Evolutionary conservation across 2,329 filamentous ascomycete genomes (phyloP).

Genomic region (Diaporthe vexans): DNA sequence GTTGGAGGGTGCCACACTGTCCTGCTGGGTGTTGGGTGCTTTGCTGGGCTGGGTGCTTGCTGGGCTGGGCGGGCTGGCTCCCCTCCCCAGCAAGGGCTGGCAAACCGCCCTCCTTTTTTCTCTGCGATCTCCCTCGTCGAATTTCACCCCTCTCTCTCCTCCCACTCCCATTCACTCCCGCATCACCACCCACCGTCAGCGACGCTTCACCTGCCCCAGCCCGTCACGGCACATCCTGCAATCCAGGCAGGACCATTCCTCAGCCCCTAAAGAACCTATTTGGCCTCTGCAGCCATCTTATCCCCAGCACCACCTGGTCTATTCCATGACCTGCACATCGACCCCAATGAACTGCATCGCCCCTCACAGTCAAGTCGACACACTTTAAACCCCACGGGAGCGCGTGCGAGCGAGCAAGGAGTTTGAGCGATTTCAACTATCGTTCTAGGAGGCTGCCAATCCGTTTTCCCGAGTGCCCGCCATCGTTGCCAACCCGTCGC

Average conservation of each 20-base stretch:
- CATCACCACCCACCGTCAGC: slow-evolving; percentile 39
- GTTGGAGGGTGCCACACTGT: slow-evolving; percentile 34
- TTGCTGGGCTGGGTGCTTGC: neutral
- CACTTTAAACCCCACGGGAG: slow-evolving; percentile 80
- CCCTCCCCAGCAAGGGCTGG: slow-evolving; percentile 44
- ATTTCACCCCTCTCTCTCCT: slow-evolving; percentile 48
- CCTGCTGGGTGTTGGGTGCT: slow-evolving; percentile 25
- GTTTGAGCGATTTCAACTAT: slow-evolving; percentile 71
- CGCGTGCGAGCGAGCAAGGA: slow-evolving; percentile 69
- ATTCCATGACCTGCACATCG: slow-evolving; percentile 69
- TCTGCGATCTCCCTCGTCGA: slow-evolving; percentile 48
- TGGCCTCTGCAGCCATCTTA: slow-evolving; percentile 52
- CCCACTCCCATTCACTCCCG: slow-evolving; percentile 47
- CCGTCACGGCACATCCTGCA: slow-evolving; percentile 39
- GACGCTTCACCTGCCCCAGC: slow-evolving; percentile 42
- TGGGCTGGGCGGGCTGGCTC: slow-evolving; percentile 37
- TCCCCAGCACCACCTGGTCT: slow-evolving; percentile 54
- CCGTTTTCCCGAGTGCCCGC: slow-evolving; percentile 50
- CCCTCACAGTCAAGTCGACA: slow-evolving; percentile 69
- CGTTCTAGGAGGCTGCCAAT: slow-evolving; percentile 60
- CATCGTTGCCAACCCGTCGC: slow-evolving; percentile 47
- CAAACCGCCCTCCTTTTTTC: slow-evolving; percentile 45
- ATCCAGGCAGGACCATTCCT: slow-evolving; percentile 47
- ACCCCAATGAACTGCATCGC: slow-evolving; percentile 67
- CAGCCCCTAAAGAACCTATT: slow-evolving; percentile 44